These are phyloP conservation scores for Puccinia novopanici DNA, from an alignment of 1,284 basidiomycete species.

Conservation along the genomic window DNA sequence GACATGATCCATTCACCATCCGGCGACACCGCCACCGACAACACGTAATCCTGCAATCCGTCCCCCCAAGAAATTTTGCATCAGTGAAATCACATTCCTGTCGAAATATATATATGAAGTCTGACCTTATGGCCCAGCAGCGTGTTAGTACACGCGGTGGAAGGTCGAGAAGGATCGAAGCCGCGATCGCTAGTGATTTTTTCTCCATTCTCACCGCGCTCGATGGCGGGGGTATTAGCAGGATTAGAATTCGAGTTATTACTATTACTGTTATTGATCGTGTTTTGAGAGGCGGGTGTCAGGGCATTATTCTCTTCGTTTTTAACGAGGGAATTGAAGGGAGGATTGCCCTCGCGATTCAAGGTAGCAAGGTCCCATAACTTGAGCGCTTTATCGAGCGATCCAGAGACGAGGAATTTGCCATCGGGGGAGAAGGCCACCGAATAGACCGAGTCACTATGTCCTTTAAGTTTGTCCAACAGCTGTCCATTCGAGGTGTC, in stretches of 20 bases:
- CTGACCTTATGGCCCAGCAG: slow-evolving; percentile 80
- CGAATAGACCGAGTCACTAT: slow-evolving; percentile 78
- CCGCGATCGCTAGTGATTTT: slow-evolving; percentile 55
- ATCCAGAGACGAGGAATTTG: slow-evolving; percentile 73
- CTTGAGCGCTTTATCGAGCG: slow-evolving; percentile 81
- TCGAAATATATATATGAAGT: slow-evolving; percentile 50
- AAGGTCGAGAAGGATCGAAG: slow-evolving; percentile 52
- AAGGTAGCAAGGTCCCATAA: slow-evolving; percentile 76
- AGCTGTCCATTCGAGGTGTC: slow-evolving; percentile 72
- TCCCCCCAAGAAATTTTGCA: background rate
- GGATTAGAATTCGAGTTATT: background rate
- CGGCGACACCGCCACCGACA: slow-evolving; percentile 76
- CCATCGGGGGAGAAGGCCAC: slow-evolving; percentile 87
- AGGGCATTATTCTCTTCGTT: slow-evolving; percentile 56
- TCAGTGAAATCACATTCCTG: background rate
- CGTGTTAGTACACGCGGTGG: slow-evolving; percentile 71
- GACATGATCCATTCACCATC: slow-evolving; percentile 86
- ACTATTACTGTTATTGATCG: slow-evolving; percentile 59
- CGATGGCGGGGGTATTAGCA: background rate
- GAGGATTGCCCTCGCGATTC: slow-evolving; percentile 55
- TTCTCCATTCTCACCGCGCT: slow-evolving; percentile 50
- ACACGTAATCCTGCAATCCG: slow-evolving; percentile 69
- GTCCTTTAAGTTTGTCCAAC: slow-evolving; percentile 74
- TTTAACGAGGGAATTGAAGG: slow-evolving; percentile 59
- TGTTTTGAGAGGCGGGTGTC: too few relatives aligned